Conservation (phyloP, 306 rosid genomes). For the Morella rubra region DNA sequence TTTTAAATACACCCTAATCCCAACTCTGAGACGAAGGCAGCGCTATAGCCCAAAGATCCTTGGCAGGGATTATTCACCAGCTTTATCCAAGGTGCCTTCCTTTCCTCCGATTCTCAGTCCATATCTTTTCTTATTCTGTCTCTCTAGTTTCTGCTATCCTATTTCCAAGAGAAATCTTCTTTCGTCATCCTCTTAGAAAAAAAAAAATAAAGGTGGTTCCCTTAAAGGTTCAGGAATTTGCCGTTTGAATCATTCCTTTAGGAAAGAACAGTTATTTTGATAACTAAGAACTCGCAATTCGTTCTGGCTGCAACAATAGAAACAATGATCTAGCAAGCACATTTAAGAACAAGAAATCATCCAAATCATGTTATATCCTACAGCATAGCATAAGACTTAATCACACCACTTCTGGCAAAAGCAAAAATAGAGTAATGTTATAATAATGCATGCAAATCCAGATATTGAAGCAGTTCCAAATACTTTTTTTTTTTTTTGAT, state of each 20-base stretch:
- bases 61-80: background rate
- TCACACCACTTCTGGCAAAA: background rate
- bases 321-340: background rate
- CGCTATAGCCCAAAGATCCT: background rate
- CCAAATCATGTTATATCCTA: background rate
- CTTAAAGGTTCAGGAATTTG: no score
- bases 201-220: no score
- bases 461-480: slow-evolving; percentile 18
- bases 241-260: background rate
- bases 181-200: no score
- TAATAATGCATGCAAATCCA: slow-evolving; percentile 6
- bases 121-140: background rate
- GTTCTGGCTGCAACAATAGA: background rate
- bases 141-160: background rate
- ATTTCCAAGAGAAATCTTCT: background rate
- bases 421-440: background rate
- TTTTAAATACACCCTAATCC: background rate
- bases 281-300: no score
- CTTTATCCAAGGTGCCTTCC: background rate
- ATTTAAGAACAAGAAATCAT: slow-evolving; percentile 4
- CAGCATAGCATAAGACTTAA: background rate
- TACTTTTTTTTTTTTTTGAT: no score
- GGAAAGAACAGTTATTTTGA: background rate
- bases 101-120: background rate
- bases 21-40: background rate